These are phyloP conservation scores for Ananas comosus DNA, from an alignment of 176 grass and related monocot genomes.

Conservation along the genomic window DNA sequence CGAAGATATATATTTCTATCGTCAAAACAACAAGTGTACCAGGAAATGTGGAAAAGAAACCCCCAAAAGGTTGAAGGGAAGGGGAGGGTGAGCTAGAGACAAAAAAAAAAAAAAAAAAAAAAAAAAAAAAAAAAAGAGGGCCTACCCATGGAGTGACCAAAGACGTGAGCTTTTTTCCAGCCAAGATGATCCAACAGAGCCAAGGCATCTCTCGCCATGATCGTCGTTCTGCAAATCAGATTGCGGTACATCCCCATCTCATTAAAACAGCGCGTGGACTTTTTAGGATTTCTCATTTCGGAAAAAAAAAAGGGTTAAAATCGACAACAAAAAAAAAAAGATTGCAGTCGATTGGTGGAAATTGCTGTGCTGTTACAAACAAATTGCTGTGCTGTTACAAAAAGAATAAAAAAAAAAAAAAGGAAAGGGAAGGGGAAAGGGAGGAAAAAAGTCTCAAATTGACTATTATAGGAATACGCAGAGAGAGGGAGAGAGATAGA, in stretches of 20 bases:
- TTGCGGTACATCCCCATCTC: not conserved
- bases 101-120: not conserved
- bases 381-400: not conserved
- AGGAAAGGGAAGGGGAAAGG: not conserved
- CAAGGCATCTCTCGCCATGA: slow-evolving; percentile 83
- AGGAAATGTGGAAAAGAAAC: too few relatives aligned
- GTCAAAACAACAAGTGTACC: too few relatives aligned
- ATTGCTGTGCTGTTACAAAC: not conserved
- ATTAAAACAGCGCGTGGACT: not conserved
- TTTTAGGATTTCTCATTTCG: not conserved
- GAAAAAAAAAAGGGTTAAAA: not conserved
- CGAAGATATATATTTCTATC: too few relatives aligned
- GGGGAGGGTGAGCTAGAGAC: not conserved
- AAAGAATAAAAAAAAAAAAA: not conserved
- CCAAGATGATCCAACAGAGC: slow-evolving; percentile 87
- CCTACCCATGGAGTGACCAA: slow-evolving; percentile 96
- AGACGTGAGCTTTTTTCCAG: slow-evolving; percentile 94
- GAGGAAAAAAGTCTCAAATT: not conserved
- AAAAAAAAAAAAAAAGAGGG: not conserved
- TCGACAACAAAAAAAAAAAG: not conserved
- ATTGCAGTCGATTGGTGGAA: not conserved
- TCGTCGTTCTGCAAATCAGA: slow-evolving; percentile 50
- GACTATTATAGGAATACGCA: not conserved
- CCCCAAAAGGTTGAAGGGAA: too few relatives aligned
- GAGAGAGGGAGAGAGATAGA: not conserved